Evolutionary conservation across 1,284 basidiomycete genomes (phyloP), one percentile per base, ranked within the genome.

Genomic region (Trichosporon inkin): DNA sequence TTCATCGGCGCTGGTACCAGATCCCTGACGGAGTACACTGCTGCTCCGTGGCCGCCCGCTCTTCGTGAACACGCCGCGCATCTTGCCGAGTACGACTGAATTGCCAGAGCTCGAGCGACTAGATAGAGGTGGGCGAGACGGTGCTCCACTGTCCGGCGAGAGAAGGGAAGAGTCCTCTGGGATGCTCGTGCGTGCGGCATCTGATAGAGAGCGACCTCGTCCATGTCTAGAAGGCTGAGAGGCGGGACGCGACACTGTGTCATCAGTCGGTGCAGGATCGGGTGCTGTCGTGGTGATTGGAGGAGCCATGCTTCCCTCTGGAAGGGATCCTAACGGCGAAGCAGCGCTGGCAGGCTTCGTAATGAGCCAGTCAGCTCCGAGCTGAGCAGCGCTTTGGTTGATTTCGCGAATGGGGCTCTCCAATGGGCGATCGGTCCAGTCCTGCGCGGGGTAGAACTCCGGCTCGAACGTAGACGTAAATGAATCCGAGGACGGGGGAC

Each of bases 1-100:
- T 40, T 75, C 75, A 54, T 74, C 71, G 1, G 68, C 61, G n/a
- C 44, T 49, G 22, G 44, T 49, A n/a, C 44, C 44, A n/a, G 68
- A 68, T 37, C 62, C 65, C 11, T 37, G 66, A 20, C 62, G 61
- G 10, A 72, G 58, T 2, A 68, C 51, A 53, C 72, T 73, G 49
- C 67, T 71, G 58, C 72, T 73, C 11, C 74, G 54, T 7, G 65
- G 61, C 6, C 75, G 62, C 44, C 22, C 64, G 13, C 58, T 65
- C 56, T 68, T 69, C 4, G 64, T 55, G 37, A 78, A 73, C 10
- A 75, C 74, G 13, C 59, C 71, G 41, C 70, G 68, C 62, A 76
- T 71, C 44, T 70, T 63, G 44, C 65, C 70, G 10, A 77, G 60
- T 34, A 76, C 70, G 4, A 63, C 70, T 6, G 74, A 75, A 32